A percentile compares a stretch with the other conserved stretches of the same genome.
Conservation (phyloP, 2,329 filamentous ascomycete species). For the Aureobasidium pullulans region DNA sequence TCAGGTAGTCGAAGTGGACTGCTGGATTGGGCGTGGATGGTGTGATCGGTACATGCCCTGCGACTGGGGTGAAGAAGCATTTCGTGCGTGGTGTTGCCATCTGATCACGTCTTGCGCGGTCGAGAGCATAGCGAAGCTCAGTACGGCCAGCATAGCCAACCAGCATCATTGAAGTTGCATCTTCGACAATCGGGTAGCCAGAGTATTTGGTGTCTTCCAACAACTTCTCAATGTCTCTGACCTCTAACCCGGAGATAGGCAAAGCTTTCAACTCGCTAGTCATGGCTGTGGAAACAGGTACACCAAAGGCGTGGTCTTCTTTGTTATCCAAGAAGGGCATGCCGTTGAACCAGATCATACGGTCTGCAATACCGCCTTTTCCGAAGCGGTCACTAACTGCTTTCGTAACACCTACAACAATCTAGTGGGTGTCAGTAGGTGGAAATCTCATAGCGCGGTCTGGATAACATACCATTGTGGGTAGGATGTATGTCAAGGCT, state of each 20-base stretch:
- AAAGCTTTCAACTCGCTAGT: slow-evolving; percentile 73
- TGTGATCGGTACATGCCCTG: slow-evolving; percentile 19
- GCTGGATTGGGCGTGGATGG: slow-evolving; percentile 28
- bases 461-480: slow-evolving; percentile 64
- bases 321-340: slow-evolving; percentile 97
- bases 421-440: slow-evolving; percentile 36
- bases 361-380: slow-evolving; percentile 94
- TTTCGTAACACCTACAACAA: slow-evolving; percentile 95
- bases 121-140: slow-evolving; percentile 84
- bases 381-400: slow-evolving; percentile 83
- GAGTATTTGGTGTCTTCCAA: slow-evolving; percentile 75
- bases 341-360: slow-evolving; percentile 98
- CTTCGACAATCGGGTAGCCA: slow-evolving; percentile 85
- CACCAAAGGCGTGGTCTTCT: slow-evolving; percentile 93
- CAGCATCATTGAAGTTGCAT: slow-evolving; percentile 60
- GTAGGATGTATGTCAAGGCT: slow-evolving; percentile 92
- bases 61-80: slow-evolving; percentile 56
- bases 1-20: slow-evolving; percentile 53
- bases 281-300: slow-evolving; percentile 72
- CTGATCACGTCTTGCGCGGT: slow-evolving; percentile 64
- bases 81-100: slow-evolving; percentile 58
- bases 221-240: slow-evolving; percentile 70
- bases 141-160: slow-evolving; percentile 90
- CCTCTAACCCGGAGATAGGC: slow-evolving; percentile 63
- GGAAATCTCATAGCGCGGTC: background rate